These are phyloP conservation scores for Vachellia collinsii DNA, from an alignment of 306 rosid genomes.

Conservation along the genomic window DNA sequence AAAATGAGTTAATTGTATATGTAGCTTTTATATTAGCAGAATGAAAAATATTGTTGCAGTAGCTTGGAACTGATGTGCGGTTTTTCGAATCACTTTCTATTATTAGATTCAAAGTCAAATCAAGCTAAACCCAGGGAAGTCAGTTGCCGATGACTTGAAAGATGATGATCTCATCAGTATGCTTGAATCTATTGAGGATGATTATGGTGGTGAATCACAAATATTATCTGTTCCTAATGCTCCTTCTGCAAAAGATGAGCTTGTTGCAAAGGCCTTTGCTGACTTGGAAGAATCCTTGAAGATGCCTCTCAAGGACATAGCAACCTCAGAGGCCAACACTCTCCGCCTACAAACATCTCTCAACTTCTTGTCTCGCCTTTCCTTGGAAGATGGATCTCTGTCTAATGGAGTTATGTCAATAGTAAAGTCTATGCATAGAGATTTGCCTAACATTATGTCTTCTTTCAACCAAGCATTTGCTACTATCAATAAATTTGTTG, in stretches of 20 bases:
- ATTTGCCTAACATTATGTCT: conserved; percentile 29
- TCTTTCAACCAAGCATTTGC: conserved; percentile 36
- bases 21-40: neutral
- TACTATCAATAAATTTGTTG: neutral
- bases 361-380: conserved; percentile 41
- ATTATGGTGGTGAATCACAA: neutral
- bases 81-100: neutral
- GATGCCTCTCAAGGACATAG: conserved; percentile 39
- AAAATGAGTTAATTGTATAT: neutral
- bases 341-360: conserved; percentile 33
- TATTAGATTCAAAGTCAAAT: neutral
- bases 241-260: neutral
- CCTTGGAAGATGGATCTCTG: conserved; percentile 24
- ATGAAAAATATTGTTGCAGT: neutral
- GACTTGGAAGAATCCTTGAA: conserved; percentile 34
- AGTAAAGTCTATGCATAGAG: conserved; percentile 22
- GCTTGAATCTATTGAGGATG: conserved; percentile 23
- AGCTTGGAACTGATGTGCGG: neutral
- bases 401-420: conserved; percentile 28
- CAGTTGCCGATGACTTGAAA: neutral
- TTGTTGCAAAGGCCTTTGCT: conserved; percentile 14
- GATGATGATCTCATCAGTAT: neutral
- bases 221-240: neutral
- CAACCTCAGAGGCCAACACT: conserved; percentile 20
- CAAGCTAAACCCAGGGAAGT: neutral